A percentile compares a stretch with the other conserved stretches of the same genome.
Evolutionary conservation across 2,329 filamentous ascomycete genomes (phyloP).

Genomic region (Fusarium newnesense): DNA sequence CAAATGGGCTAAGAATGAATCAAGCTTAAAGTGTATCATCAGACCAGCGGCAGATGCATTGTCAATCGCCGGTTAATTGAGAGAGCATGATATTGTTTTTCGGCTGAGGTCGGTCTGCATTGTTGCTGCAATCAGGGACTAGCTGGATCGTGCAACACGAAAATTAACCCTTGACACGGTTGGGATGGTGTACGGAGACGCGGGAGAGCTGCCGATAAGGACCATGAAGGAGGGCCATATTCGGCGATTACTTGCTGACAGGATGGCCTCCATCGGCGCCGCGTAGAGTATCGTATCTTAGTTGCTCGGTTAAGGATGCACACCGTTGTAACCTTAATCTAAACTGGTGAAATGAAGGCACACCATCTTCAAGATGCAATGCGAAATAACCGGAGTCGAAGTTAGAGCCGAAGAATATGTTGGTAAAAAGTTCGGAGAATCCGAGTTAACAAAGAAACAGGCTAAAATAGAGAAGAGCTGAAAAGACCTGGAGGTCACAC

Average conservation of each 20-base stretch:
- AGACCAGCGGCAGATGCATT: not conserved
- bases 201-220: constrained; percentile 37
- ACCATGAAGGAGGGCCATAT: not conserved
- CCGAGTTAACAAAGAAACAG: constrained; percentile 2
- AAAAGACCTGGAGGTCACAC: constrained; percentile 3
- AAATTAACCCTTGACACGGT: not conserved
- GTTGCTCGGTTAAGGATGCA: not conserved
- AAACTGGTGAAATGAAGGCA: constrained; percentile 10
- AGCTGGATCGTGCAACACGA: not conserved
- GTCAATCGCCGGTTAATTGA: not conserved
- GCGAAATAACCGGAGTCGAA: not conserved
- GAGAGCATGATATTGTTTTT: not conserved
- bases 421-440: not conserved
- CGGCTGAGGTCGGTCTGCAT: not conserved
- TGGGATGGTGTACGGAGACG: constrained; percentile 27
- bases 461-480: constrained; percentile 14
- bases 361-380: constrained; percentile 2
- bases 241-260: constrained; percentile 23
- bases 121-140: not conserved
- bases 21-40: not conserved
- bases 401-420: not conserved
- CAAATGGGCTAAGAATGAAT: constrained; percentile 5
- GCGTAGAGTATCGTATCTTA: not conserved
- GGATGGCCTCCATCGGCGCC: not conserved
- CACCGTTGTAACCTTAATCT: constrained; percentile 12